Percentiles rank a stretch among this genome's conserved stretches.
These are phyloP conservation scores for Clitoria ternatea DNA, from an alignment of 306 rosid species.

Conservation along the genomic window DNA sequence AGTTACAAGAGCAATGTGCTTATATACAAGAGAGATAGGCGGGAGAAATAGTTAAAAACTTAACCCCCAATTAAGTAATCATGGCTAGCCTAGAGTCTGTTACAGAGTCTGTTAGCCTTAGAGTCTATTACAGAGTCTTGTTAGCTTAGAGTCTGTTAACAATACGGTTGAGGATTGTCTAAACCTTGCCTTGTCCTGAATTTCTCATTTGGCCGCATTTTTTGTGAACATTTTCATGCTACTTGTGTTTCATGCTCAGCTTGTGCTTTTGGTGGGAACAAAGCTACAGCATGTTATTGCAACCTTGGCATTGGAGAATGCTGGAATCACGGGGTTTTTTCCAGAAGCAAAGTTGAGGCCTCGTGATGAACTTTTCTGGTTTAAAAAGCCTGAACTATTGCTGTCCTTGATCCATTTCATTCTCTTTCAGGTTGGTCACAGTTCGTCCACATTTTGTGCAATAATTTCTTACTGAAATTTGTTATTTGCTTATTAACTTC, in stretches of 20 bases:
- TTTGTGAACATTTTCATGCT: not conserved
- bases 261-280: conserved; percentile 92
- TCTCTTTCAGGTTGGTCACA: conserved; percentile 77
- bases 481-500: conserved; percentile 8
- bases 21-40: too few relatives aligned
- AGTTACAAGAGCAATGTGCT: too few relatives aligned
- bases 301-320: conserved; percentile 88
- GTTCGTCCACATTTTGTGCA: conserved; percentile 17
- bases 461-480: not conserved
- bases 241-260: conserved; percentile 44
- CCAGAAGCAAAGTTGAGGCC: conserved; percentile 78
- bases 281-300: conserved; percentile 93
- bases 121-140: too few relatives aligned
- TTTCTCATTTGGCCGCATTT: not conserved
- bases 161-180: not conserved
- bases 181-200: conserved; percentile 10
- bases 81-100: too few relatives aligned
- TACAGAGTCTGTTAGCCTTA: too few relatives aligned
- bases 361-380: conserved; percentile 97
- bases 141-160: too few relatives aligned
- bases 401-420: conserved; percentile 88
- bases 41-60: too few relatives aligned
- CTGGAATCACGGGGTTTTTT: conserved; percentile 53
- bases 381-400: conserved; percentile 88
- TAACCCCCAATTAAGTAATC: too few relatives aligned